These are phyloP conservation scores for Tremellales sp. DNA, from an alignment of 1,284 basidiomycete species.

Conservation along the genomic window DNA sequence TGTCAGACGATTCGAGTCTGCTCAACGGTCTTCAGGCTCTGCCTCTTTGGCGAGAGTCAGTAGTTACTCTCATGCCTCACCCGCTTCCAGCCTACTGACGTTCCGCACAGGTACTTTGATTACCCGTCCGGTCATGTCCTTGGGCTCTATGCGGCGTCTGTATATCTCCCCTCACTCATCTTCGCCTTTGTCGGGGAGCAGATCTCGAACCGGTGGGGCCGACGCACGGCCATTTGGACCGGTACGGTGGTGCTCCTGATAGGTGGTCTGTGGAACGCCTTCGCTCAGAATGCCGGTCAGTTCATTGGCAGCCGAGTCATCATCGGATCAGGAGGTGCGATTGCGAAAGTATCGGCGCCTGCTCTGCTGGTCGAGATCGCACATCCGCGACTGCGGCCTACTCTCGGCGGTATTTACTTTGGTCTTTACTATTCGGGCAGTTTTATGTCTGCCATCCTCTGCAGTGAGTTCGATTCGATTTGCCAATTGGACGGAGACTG, in stretches of 20 bases:
- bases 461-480: background rate
- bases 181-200: constrained; percentile 22
- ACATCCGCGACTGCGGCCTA: constrained; percentile 17
- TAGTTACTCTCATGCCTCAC: too few relatives aligned
- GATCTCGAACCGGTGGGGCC: constrained; percentile 16
- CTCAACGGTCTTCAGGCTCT: constrained; percentile 22
- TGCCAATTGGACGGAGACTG: background rate
- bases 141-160: constrained; percentile 21
- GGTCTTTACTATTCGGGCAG: constrained; percentile 7
- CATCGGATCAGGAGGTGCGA: constrained; percentile 19
- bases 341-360: constrained; percentile 14
- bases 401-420: constrained; percentile 16
- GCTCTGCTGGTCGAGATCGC: constrained; percentile 16
- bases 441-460: background rate
- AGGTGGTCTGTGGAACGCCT: constrained; percentile 26
- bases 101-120: constrained; percentile 30
- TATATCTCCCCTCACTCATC: constrained; percentile 28
- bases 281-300: constrained; percentile 13
- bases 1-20: constrained; percentile 17
- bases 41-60: too few relatives aligned
- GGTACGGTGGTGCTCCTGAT: constrained; percentile 25
- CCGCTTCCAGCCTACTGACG: too few relatives aligned
- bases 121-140: constrained; percentile 18
- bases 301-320: constrained; percentile 14
- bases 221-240: constrained; percentile 14